phyloP scores from a whole-genome alignment of 2,329 filamentous ascomycete genomes.

The Hypoxylon sp. region DNA sequence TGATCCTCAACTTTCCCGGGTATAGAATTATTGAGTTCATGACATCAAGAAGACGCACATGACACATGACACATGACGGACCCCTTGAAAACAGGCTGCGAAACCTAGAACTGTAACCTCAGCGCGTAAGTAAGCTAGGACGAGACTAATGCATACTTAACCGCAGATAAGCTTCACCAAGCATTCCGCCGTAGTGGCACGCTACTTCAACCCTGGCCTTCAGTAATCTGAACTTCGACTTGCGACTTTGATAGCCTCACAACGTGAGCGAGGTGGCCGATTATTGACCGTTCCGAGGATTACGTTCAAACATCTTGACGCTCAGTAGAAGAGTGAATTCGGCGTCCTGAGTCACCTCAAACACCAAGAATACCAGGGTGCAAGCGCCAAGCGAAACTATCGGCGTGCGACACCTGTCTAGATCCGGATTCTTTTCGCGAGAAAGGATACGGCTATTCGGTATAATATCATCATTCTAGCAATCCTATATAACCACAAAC shows the following conservation, averaged over 20 bases:
- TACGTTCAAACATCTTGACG: slow-evolving; percentile 24
- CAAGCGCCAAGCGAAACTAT: slow-evolving; percentile 34
- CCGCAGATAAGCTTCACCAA: slow-evolving; percentile 39
- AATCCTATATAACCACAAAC: slow-evolving; percentile 1
- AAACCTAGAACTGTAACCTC: slow-evolving; percentile 14
- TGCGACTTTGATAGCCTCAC: slow-evolving; percentile 21
- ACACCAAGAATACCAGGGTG: slow-evolving; percentile 21
- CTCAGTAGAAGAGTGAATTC: slow-evolving; percentile 18
- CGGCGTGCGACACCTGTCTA: slow-evolving; percentile 4
- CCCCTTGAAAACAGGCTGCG: slow-evolving; percentile 26
- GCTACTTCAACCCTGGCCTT: slow-evolving; percentile 17
- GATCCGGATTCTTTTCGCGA: slow-evolving; percentile 25
- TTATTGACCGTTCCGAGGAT: slow-evolving; percentile 6
- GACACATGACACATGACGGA: slow-evolving; percentile 46
- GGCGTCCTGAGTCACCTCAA: slow-evolving; percentile 27
- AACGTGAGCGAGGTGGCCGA: slow-evolving; percentile 3
- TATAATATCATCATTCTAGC: slow-evolving; percentile 4
- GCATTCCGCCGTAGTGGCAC: slow-evolving; percentile 26
- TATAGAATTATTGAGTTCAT: background rate
- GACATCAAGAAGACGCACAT: slow-evolving; percentile 41
- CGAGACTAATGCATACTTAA: slow-evolving; percentile 36
- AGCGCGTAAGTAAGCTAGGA: slow-evolving; percentile 25
- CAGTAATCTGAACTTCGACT: slow-evolving; percentile 7
- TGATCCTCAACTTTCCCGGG: slow-evolving; percentile 3
- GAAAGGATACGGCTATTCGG: slow-evolving; percentile 16